Conservation (phyloP, 805 yeast species). For the Geotrichum ghanense region DNA sequence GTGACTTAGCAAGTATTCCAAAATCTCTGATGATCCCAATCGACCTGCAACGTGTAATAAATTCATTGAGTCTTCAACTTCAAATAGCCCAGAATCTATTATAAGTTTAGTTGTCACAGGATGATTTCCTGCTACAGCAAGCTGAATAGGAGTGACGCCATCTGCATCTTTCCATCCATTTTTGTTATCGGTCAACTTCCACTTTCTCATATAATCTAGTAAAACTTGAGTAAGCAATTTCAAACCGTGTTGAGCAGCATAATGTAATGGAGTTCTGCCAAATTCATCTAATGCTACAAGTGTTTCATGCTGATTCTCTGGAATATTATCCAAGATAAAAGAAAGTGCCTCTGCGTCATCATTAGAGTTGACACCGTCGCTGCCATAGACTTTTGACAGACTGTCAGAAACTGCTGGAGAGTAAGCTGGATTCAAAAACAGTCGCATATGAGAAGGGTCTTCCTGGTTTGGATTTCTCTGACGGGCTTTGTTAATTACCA, state of each 20-base stretch:
- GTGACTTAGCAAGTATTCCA: conserved; percentile 38
- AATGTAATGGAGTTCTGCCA: conserved; percentile 78
- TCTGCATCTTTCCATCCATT: conserved; percentile 47
- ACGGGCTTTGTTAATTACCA: conserved; percentile 67
- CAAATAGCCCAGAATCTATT: conserved; percentile 28
- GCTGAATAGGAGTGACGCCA: conserved; percentile 65
- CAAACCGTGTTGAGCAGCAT: conserved; percentile 79
- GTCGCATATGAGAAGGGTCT: conserved; percentile 7
- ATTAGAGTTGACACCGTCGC: conserved; percentile 51
- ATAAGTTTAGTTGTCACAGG: conserved; percentile 60
- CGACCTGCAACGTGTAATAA: conserved; percentile 59
- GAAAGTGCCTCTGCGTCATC: conserved; percentile 48
- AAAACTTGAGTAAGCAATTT: conserved; percentile 49
- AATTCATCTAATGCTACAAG: conserved; percentile 64
- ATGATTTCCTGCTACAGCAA: conserved; percentile 74
- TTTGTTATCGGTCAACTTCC: conserved; percentile 31
- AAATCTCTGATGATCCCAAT: conserved; percentile 46
- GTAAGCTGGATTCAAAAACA: conserved; percentile 35
- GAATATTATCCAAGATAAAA: conserved; percentile 47
- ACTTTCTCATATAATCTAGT: conserved; percentile 41
- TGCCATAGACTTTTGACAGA: conserved; percentile 43
- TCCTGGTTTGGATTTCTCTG: conserved; percentile 3
- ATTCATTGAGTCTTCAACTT: conserved; percentile 47
- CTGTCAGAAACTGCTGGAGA: conserved; percentile 39
- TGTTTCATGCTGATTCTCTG: conserved; percentile 39